Conservation (phyloP, 2,329 filamentous ascomycete species). For the Metarhizium humberi region DNA sequence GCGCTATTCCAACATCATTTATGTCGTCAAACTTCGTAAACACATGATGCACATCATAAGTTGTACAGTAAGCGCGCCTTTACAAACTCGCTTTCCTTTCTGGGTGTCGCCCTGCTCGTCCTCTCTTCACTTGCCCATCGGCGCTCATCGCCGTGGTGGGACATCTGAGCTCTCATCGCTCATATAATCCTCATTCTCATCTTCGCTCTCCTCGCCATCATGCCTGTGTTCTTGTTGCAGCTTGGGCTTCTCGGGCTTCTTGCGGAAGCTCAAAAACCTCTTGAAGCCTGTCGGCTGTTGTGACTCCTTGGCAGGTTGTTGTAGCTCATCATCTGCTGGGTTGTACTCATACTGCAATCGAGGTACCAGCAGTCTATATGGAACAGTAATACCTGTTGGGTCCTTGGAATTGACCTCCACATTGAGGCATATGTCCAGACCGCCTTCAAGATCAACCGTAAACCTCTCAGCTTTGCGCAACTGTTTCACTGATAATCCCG, state of each 20-base stretch:
- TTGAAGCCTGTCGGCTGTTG: slow-evolving; percentile 30
- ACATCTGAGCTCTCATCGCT: slow-evolving; percentile 6
- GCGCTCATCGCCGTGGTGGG: slow-evolving; percentile 4
- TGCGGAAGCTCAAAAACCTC: slow-evolving; percentile 35
- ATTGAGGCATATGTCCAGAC: slow-evolving; percentile 79
- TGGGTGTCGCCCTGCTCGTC: slow-evolving; percentile 3
- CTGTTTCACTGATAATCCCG: slow-evolving; percentile 55
- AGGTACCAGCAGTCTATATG: slow-evolving; percentile 81
- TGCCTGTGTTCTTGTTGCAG: slow-evolving; percentile 9
- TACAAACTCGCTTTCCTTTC: not conserved
- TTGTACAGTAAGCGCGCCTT: not conserved
- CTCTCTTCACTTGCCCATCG: not conserved
- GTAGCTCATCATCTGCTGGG: slow-evolving; percentile 27
- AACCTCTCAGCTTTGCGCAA: slow-evolving; percentile 42
- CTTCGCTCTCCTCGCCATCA: slow-evolving; percentile 15
- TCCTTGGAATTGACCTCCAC: slow-evolving; percentile 81
- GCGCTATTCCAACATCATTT: not conserved
- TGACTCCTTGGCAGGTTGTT: slow-evolving; percentile 13
- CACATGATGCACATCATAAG: not conserved
- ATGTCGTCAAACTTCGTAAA: not conserved
- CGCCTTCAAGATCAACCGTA: slow-evolving; percentile 69
- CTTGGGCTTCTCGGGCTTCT: slow-evolving; percentile 19
- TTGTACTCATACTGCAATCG: slow-evolving; percentile 55
- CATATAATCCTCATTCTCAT: slow-evolving; percentile 11
- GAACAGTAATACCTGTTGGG: slow-evolving; percentile 76